Percentiles rank a stretch among this genome's conserved stretches.
phyloP scores from a whole-genome alignment of 2,329 filamentous ascomycete genomes.

The Aspergillus thermomutatus region DNA sequence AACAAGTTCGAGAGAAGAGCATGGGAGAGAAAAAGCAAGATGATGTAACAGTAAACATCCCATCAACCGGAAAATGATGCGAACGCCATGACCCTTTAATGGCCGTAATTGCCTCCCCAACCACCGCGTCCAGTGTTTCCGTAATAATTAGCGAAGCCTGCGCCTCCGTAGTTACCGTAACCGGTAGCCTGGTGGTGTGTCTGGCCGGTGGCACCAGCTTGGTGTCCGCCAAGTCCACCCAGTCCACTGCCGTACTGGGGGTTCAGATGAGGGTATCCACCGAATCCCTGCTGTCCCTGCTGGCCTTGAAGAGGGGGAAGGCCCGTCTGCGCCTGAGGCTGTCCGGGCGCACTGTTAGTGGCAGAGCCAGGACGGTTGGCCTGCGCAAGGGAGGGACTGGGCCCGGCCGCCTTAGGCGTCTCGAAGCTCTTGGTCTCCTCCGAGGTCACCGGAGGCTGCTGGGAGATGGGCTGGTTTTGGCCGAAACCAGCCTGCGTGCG shows the following conservation, averaged over 20 bases:
- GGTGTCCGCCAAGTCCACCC: slow-evolving; percentile 41
- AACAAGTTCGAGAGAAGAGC: slow-evolving; percentile 3
- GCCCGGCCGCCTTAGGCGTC: slow-evolving; percentile 55
- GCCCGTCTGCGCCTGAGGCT: slow-evolving; percentile 48
- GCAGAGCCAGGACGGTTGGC: slow-evolving; percentile 62
- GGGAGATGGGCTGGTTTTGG: slow-evolving; percentile 51
- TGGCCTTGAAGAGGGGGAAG: slow-evolving; percentile 55
- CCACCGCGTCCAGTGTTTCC: slow-evolving; percentile 42
- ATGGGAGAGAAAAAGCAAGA: slow-evolving; percentile 1
- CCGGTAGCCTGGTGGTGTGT: slow-evolving; percentile 40
- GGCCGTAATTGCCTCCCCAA: slow-evolving; percentile 48
- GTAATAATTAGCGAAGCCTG: slow-evolving; percentile 44
- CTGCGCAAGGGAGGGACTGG: slow-evolving; percentile 60
- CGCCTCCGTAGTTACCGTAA: slow-evolving; percentile 42
- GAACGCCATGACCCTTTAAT: slow-evolving; percentile 34
- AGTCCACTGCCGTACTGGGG: slow-evolving; percentile 52
- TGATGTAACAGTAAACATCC: slow-evolving; percentile 11
- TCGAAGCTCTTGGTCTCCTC: slow-evolving; percentile 60
- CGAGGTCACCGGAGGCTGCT: slow-evolving; percentile 44
- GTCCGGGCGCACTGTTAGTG: slow-evolving; percentile 55
- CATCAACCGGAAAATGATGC: slow-evolving; percentile 22
- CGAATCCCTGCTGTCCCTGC: slow-evolving; percentile 53
- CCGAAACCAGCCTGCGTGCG: slow-evolving; percentile 58
- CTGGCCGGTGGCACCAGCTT: slow-evolving; percentile 36
- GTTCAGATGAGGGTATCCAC: slow-evolving; percentile 54